Conservation (phyloP, 2,329 filamentous ascomycete species). For the Talaromyces islandicus region DNA sequence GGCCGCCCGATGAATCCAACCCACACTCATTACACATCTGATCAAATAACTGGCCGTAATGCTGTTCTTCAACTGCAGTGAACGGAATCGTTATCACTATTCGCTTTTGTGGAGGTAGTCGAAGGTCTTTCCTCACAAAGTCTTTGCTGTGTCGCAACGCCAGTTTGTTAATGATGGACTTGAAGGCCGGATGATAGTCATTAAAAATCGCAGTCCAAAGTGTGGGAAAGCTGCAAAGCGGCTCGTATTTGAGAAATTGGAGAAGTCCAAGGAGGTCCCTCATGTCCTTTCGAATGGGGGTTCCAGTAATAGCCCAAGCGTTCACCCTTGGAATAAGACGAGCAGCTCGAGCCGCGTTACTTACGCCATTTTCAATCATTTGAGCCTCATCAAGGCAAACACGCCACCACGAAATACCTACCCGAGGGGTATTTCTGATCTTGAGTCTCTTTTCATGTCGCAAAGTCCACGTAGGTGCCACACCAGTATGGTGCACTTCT, state of each 20-base stretch:
- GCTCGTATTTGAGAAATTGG: constrained; percentile 72
- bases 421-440: constrained; percentile 66
- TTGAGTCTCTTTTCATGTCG: constrained; percentile 59
- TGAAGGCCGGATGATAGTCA: constrained; percentile 59
- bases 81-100: constrained; percentile 87
- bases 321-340: constrained; percentile 74
- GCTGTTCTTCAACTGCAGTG: constrained; percentile 81
- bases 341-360: constrained; percentile 74
- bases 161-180: constrained; percentile 62
- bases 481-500: constrained; percentile 71
- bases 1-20: constrained; percentile 59
- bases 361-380: constrained; percentile 87
- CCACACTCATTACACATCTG: constrained; percentile 67
- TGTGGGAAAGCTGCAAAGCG: constrained; percentile 59
- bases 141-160: constrained; percentile 83
- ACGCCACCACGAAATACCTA: constrained; percentile 82
- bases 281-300: constrained; percentile 75
- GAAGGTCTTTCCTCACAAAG: constrained; percentile 69
- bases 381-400: constrained; percentile 67
- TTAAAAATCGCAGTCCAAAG: constrained; percentile 64
- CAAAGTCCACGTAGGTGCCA: constrained; percentile 65
- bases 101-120: constrained; percentile 74
- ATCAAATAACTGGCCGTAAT: constrained; percentile 71
- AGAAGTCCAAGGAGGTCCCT: constrained; percentile 75
- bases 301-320: constrained; percentile 89